phyloP scores from a whole-genome alignment of 2,329 filamentous ascomycete genomes.

The Talaromyces atroroseus region DNA sequence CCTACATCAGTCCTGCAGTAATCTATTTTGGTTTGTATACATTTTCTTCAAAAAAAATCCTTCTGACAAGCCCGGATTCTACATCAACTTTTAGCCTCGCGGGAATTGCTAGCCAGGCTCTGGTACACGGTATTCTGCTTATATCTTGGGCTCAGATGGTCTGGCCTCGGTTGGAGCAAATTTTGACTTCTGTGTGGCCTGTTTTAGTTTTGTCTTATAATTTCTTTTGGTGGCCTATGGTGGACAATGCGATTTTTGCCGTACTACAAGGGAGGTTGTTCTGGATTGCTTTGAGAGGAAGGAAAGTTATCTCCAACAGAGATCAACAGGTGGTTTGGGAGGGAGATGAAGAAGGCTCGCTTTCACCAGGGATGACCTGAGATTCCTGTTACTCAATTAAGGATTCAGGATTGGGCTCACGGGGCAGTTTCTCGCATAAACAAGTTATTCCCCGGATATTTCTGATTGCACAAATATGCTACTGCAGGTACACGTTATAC shows the following conservation, averaged over 20 bases:
- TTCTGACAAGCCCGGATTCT: not conserved
- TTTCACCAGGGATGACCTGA: no score
- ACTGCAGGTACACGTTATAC: no score
- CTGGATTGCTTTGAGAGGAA: not conserved
- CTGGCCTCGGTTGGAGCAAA: not conserved
- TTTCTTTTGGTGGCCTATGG: not conserved
- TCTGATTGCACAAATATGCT: no score
- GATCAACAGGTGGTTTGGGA: no score
- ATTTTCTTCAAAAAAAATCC: not conserved
- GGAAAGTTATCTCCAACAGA: not conserved
- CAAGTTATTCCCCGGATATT: no score
- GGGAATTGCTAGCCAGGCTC: not conserved
- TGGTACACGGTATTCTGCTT: not conserved
- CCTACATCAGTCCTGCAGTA: not conserved
- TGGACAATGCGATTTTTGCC: not conserved
- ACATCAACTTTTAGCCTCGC: not conserved
- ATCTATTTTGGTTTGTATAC: not conserved
- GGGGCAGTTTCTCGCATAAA: no score
- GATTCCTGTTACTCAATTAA: no score
- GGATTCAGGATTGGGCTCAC: no score
- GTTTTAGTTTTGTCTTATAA: not conserved
- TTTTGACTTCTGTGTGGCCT: not conserved
- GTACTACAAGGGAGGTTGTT: not conserved
- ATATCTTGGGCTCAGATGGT: not conserved
- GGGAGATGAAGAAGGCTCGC: no score